Percentiles rank a stretch among this genome's conserved stretches.
These are phyloP conservation scores for Hericium rajendrae DNA, from an alignment of 768 basidiomycete species.

Conservation along the genomic window DNA sequence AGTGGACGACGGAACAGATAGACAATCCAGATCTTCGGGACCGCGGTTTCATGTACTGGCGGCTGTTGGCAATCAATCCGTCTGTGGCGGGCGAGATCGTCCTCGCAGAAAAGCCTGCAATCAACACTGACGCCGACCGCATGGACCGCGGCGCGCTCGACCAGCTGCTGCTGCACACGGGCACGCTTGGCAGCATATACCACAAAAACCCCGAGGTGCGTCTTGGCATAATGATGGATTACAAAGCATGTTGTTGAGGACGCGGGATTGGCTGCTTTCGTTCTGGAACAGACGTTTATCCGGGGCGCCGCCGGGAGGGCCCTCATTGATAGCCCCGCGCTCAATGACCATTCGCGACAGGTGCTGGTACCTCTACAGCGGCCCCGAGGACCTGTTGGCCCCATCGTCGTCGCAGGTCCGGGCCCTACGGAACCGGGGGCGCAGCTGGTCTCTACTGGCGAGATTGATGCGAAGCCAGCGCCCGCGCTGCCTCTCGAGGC, in stretches of 20 bases:
- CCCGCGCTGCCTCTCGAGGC: slow-evolving; percentile 23
- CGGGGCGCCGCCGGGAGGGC: slow-evolving; percentile 79
- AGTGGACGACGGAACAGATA: slow-evolving; percentile 94
- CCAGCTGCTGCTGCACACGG: slow-evolving; percentile 88
- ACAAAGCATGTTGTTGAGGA: neutral
- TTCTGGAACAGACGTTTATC: slow-evolving; percentile 58
- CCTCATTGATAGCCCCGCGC: slow-evolving; percentile 78
- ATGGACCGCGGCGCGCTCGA: slow-evolving; percentile 97
- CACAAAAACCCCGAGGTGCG: slow-evolving; percentile 93
- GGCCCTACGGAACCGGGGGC: slow-evolving; percentile 45
- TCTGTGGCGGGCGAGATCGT: slow-evolving; percentile 84
- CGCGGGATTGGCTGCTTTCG: too few species aligned
- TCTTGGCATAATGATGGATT: slow-evolving; percentile 1
- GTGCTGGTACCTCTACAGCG: slow-evolving; percentile 57
- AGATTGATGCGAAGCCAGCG: slow-evolving; percentile 13
- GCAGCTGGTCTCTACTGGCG: slow-evolving; percentile 17
- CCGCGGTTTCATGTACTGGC: slow-evolving; percentile 99
- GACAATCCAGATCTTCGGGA: slow-evolving; percentile 98
- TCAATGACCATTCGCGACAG: slow-evolving; percentile 72
- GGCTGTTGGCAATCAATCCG: slow-evolving; percentile 89
- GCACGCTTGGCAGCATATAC: slow-evolving; percentile 90
- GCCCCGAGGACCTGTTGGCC: slow-evolving; percentile 31
- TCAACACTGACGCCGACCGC: slow-evolving; percentile 95
- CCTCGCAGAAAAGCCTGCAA: slow-evolving; percentile 86
- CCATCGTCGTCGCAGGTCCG: slow-evolving; percentile 50